phyloP scores from a whole-genome alignment of 2,329 filamentous ascomycete genomes.

The Paracoccidioides brasiliensis region DNA sequence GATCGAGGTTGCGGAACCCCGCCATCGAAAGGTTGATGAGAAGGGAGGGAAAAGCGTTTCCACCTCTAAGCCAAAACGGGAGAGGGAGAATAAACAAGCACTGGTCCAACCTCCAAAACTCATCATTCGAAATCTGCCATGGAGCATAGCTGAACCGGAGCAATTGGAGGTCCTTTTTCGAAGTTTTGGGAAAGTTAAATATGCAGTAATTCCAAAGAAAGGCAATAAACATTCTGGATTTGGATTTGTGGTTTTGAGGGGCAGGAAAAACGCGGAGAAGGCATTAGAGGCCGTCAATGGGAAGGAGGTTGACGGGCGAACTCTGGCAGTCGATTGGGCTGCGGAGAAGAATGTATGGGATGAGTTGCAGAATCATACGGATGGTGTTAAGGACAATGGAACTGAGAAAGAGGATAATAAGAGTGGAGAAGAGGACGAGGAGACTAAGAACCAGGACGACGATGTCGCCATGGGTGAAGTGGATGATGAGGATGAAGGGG shows the following conservation, averaged over 20 bases:
- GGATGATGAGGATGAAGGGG: slow-evolving; percentile 31
- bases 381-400: slow-evolving; percentile 23
- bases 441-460: slow-evolving; percentile 15
- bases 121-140: slow-evolving; percentile 87
- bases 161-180: slow-evolving; percentile 68
- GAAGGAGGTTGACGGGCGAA: slow-evolving; percentile 75
- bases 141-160: slow-evolving; percentile 81
- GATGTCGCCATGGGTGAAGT: slow-evolving; percentile 20
- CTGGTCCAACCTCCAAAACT: slow-evolving; percentile 55
- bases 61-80: slow-evolving; percentile 26
- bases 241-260: slow-evolving; percentile 80
- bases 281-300: slow-evolving; percentile 78
- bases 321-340: slow-evolving; percentile 89
- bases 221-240: slow-evolving; percentile 67
- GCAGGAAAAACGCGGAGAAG: slow-evolving; percentile 80
- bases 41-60: slow-evolving; percentile 31
- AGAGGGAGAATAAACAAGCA: slow-evolving; percentile 46
- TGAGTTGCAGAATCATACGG: slow-evolving; percentile 40
- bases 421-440: slow-evolving; percentile 41
- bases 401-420: slow-evolving; percentile 39
- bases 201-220: slow-evolving; percentile 68
- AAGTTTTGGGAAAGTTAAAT: slow-evolving; percentile 85
- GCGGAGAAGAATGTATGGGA: slow-evolving; percentile 85
- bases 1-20: slow-evolving; percentile 75
- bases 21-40: slow-evolving; percentile 54